phyloP scores from a whole-genome alignment of 2,329 filamentous ascomycete genomes.

The Colletotrichum spaethianum region DNA sequence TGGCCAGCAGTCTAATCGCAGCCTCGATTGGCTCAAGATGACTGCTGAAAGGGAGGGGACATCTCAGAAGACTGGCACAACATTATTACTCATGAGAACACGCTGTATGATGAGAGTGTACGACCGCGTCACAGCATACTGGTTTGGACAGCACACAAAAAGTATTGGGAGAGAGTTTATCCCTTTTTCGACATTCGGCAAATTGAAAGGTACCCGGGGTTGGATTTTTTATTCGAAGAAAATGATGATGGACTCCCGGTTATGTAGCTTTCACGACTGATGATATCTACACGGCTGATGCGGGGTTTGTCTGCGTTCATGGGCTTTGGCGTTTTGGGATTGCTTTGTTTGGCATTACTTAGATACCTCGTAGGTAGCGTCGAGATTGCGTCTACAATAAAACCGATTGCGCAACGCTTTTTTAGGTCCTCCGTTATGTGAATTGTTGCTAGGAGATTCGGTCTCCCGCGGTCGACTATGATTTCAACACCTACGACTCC shows the following conservation, averaged over 20 bases:
- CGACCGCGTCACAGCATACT: conserved; percentile 38
- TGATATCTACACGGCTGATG: conserved; percentile 36
- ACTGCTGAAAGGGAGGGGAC: neutral
- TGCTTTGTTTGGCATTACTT: conserved; percentile 20
- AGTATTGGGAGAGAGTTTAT: conserved; percentile 35
- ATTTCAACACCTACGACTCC: neutral
- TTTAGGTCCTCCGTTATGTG: neutral
- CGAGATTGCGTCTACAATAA: conserved; percentile 25
- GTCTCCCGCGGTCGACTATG: neutral
- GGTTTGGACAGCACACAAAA: conserved; percentile 42
- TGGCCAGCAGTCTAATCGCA: conserved; percentile 68
- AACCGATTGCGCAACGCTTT: conserved; percentile 6
- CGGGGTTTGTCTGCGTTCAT: conserved; percentile 29
- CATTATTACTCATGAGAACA: conserved; percentile 37
- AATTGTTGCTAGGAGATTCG: neutral
- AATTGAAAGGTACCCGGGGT: conserved; percentile 18
- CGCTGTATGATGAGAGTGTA: conserved; percentile 42
- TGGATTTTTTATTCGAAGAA: conserved; percentile 21
- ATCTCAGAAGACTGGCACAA: conserved; percentile 6
- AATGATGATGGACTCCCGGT: conserved; percentile 14
- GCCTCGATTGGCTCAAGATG: neutral
- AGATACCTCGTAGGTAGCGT: conserved; percentile 41
- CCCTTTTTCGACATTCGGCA: conserved; percentile 27
- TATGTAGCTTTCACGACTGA: conserved; percentile 38
- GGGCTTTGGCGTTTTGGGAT: conserved; percentile 28